Evolutionary conservation across 345 rosid genomes (phyloP), one percentile per base, ranked within the genome.

Genomic region (Nasturtium officinale): DNA sequence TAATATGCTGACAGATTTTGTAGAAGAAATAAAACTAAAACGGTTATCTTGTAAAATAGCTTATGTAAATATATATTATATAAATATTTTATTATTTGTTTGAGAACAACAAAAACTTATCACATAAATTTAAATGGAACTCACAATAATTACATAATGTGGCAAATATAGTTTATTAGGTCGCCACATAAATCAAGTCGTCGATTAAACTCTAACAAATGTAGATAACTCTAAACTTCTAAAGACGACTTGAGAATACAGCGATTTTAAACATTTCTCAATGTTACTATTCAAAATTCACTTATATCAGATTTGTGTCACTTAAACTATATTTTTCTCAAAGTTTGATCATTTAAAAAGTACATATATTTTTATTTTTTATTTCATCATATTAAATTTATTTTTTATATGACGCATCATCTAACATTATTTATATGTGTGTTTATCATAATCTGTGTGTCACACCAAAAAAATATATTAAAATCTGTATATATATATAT

Each of bases 1-100:
- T 55, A 55, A 42, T 43, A 69, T 9, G 45, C 32, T 57, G 46
- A 43, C 43, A 56, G 15, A 53, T 42, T 52, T 37, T 17, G 51
- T 17, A 46, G 23, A 9, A 45, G 16, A 45, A 16, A 60, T 21
- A 60, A 28, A 43, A 43, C 12, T 35, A 9, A 3, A 15, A 38
- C 11, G 43, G 43, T 11, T 38, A 38, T 38, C 43, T 40, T 40
- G 46, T 40, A 40, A n/a, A 40, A 40, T 13, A 4, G 6, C 2
- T 40, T 13, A 6, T 40, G 12, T 13, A 40, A 13, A 40, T 11
- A 35, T 35, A 35, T n/a, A n/a, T n/a, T n/a, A n/a, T n/a, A n/a
- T n/a, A n/a, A n/a, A n/a, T n/a, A n/a, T 10, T 5, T 35, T 35
- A 35, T 35, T 35, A 10, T 35, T 0, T 10, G 42, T 37, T 37